Conservation (phyloP, 495 filamentous ascomycete species). For the Tuber melanosporum region DNA sequence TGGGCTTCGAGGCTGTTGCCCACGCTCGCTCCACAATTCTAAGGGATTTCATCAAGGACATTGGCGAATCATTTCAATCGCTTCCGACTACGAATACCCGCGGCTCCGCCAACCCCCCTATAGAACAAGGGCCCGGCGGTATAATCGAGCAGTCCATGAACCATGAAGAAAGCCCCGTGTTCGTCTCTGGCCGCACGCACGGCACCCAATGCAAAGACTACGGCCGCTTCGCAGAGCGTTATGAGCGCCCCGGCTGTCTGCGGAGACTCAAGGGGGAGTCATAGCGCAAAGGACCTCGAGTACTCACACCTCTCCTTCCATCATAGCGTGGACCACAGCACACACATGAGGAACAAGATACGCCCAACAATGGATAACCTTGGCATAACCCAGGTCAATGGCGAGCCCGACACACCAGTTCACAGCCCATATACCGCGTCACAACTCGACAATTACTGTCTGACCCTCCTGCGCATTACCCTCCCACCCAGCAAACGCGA, state of each 20-base stretch:
- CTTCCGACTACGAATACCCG: slow-evolving; percentile 44
- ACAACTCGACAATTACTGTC: no score
- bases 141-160: slow-evolving; percentile 95
- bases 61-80: slow-evolving; percentile 46
- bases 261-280: slow-evolving; percentile 67
- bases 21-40: slow-evolving; percentile 72
- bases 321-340: no score
- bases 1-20: slow-evolving; percentile 54
- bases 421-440: no score
- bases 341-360: no score
- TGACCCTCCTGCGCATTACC: no score
- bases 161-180: slow-evolving; percentile 79
- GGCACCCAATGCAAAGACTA: slow-evolving; percentile 72
- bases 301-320: no score
- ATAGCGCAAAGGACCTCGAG: slow-evolving; percentile 79
- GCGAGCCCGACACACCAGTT: no score
- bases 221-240: slow-evolving; percentile 72
- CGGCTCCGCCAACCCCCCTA: no score
- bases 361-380: no score
- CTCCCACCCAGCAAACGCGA: slow-evolving; percentile 54
- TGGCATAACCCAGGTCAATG: no score
- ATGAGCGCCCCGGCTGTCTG: slow-evolving; percentile 50
- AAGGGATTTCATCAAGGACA: slow-evolving; percentile 64
- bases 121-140: slow-evolving; percentile 67
- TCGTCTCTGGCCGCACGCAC: slow-evolving; percentile 58